Conservation (phyloP, 2,329 filamentous ascomycete species). For the Leptographium galeiforme region DNA sequence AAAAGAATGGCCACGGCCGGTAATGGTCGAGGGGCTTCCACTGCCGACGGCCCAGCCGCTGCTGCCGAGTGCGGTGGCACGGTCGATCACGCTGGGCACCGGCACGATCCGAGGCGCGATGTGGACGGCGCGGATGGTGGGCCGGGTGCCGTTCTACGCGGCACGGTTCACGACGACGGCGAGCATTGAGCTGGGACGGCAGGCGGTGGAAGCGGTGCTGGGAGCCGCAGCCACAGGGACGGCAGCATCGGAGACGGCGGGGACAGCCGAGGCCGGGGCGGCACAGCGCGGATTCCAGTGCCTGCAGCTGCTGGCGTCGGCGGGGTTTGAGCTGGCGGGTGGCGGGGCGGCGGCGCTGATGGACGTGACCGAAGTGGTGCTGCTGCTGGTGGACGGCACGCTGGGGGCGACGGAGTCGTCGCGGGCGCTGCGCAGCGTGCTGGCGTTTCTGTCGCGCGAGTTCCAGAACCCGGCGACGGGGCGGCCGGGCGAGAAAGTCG, state of each 20-base stretch:
- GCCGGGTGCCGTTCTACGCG: slow-evolving; percentile 37
- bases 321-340: slow-evolving; percentile 12
- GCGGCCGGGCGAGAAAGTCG: slow-evolving; percentile 42
- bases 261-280: slow-evolving; percentile 16
- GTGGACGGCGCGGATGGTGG: slow-evolving; percentile 37
- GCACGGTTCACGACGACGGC: slow-evolving; percentile 43
- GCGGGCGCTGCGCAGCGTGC: slow-evolving; percentile 51
- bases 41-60: slow-evolving; percentile 17
- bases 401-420: slow-evolving; percentile 59
- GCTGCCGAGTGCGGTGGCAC: slow-evolving; percentile 43
- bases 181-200: slow-evolving; percentile 41
- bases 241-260: slow-evolving; percentile 25
- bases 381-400: slow-evolving; percentile 48
- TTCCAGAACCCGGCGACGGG: slow-evolving; percentile 51
- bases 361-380: slow-evolving; percentile 41
- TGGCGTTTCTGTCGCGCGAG: slow-evolving; percentile 49
- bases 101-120: slow-evolving; percentile 45
- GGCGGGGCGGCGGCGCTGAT: slow-evolving; percentile 8
- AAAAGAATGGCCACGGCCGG: no score
- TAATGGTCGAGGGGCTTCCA: not conserved
- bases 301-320: slow-evolving; percentile 9
- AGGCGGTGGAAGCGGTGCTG: slow-evolving; percentile 40
- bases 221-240: slow-evolving; percentile 11
- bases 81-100: slow-evolving; percentile 45
- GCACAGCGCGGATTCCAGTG: slow-evolving; percentile 10